Evolutionary conservation across 306 rosid genomes (phyloP).

Genomic region (Arachis hypogaea): DNA sequence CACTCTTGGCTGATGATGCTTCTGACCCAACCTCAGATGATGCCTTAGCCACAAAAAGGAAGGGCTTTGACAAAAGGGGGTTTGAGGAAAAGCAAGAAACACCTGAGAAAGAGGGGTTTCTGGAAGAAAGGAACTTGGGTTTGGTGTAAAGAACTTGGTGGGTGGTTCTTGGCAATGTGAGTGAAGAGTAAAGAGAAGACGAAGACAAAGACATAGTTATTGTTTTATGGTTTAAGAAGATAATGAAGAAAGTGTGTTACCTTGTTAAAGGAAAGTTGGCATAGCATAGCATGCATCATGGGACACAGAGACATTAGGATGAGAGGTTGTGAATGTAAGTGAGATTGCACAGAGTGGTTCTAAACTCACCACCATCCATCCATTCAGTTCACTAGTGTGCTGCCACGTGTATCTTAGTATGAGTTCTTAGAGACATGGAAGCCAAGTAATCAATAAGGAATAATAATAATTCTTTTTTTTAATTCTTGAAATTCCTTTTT

Average conservation of each 20-base stretch:
- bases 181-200: slow-evolving; percentile 57
- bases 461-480: neutral
- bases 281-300: neutral
- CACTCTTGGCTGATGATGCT: slow-evolving; percentile 24
- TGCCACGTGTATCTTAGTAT: slow-evolving; percentile 51
- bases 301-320: slow-evolving; percentile 33
- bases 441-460: neutral
- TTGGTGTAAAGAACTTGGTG: slow-evolving; percentile 41
- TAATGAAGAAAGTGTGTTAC: no score
- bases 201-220: slow-evolving; percentile 70
- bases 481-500: no score
- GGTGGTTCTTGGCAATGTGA: slow-evolving; percentile 55
- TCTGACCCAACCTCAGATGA: slow-evolving; percentile 58
- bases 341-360: slow-evolving; percentile 45
- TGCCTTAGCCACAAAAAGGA: slow-evolving; percentile 48
- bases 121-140: slow-evolving; percentile 43
- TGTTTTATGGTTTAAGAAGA: neutral
- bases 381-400: slow-evolving; percentile 34
- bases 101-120: slow-evolving; percentile 37
- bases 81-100: slow-evolving; percentile 41
- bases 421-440: neutral
- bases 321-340: slow-evolving; percentile 42
- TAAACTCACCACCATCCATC: slow-evolving; percentile 33
- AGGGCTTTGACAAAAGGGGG: slow-evolving; percentile 45
- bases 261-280: no score